Percentiles rank a stretch among this genome's conserved stretches.
Evolutionary conservation across 139 green algal species (phyloP).

Genomic region (Volvox africanus): DNA sequence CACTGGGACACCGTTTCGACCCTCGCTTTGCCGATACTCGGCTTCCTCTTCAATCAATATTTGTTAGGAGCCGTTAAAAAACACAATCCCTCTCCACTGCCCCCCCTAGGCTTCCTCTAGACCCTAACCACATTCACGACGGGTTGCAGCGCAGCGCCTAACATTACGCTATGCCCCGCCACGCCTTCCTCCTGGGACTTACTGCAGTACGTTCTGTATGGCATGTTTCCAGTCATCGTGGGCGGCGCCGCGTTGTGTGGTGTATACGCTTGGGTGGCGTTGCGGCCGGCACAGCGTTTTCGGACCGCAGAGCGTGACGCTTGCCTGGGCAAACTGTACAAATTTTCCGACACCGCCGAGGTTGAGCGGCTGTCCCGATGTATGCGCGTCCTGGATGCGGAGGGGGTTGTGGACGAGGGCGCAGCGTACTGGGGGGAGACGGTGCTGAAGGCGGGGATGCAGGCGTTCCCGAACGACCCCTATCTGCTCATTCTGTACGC

Average conservation of each 20-base stretch:
- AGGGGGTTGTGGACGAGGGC: slow-evolving; percentile 30
- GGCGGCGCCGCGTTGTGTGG: not conserved
- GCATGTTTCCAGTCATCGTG: slow-evolving; percentile 41
- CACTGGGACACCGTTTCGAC: too few species aligned
- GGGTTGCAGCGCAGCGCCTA: too few species aligned
- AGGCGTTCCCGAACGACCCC: slow-evolving; percentile 26
- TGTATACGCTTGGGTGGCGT: slow-evolving; percentile 11
- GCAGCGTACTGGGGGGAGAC: slow-evolving; percentile 37
- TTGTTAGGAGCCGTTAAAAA: too few species aligned
- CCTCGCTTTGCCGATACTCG: too few species aligned
- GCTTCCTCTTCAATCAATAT: too few species aligned
- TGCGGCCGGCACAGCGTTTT: slow-evolving; percentile 26
- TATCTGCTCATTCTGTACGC: slow-evolving; percentile 53
- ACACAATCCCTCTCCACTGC: too few species aligned
- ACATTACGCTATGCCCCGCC: too few species aligned
- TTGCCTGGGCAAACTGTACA: slow-evolving; percentile 16
- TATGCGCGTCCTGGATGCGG: slow-evolving; percentile 48
- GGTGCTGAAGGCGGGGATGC: slow-evolving; percentile 55
- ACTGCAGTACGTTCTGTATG: slow-evolving; percentile 52
- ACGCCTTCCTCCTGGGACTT: too few species aligned
- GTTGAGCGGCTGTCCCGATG: slow-evolving; percentile 24
- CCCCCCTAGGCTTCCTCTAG: too few species aligned
- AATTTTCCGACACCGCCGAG: slow-evolving; percentile 4
- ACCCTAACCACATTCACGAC: too few species aligned
- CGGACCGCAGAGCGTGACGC: not conserved